A percentile compares a stretch with the other conserved stretches of the same genome.
Evolutionary conservation across 192 early-diverging fungal genomes (phyloP).

Genomic region (Thoreauomyces humboldtii): DNA sequence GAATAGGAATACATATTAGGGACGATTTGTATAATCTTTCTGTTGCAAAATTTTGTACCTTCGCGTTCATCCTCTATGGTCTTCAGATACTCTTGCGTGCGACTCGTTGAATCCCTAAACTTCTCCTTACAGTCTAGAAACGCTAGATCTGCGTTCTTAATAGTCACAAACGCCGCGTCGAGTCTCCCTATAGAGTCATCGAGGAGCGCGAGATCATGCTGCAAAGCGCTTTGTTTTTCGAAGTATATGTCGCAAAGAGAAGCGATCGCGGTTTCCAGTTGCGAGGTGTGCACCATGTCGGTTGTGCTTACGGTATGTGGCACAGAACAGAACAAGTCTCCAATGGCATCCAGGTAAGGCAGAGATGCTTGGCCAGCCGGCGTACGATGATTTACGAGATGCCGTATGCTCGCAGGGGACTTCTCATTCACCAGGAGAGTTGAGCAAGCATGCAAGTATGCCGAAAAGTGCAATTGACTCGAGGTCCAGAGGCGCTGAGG

Average conservation of each 20-base stretch:
- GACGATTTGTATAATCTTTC: too few species aligned
- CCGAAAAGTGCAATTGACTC: too few species aligned
- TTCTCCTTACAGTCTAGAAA: not conserved
- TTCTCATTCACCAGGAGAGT: too few species aligned
- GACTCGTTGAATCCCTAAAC: constrained; percentile 3
- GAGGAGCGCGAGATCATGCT: not conserved
- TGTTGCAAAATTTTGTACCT: constrained; percentile 1
- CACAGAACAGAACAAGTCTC: too few species aligned
- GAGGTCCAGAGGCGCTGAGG: too few species aligned
- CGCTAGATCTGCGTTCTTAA: not conserved
- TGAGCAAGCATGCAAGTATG: too few species aligned
- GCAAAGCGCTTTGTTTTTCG: not conserved
- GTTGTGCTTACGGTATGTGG: too few species aligned
- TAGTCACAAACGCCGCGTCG: not conserved
- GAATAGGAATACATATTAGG: not conserved
- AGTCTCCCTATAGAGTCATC: not conserved
- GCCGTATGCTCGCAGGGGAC: too few species aligned
- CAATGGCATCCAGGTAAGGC: too few species aligned
- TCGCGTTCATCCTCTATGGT: constrained; percentile 23
- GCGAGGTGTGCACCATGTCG: too few species aligned
- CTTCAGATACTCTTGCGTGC: constrained; percentile 16
- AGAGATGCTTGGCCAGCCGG: too few species aligned
- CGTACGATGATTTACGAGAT: too few species aligned
- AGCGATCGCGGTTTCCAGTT: not conserved
- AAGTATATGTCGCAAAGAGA: constrained; percentile 1